Evolutionary conservation across 805 yeast genomes (phyloP).

Genomic region (Myxozyma nipponensis): DNA sequence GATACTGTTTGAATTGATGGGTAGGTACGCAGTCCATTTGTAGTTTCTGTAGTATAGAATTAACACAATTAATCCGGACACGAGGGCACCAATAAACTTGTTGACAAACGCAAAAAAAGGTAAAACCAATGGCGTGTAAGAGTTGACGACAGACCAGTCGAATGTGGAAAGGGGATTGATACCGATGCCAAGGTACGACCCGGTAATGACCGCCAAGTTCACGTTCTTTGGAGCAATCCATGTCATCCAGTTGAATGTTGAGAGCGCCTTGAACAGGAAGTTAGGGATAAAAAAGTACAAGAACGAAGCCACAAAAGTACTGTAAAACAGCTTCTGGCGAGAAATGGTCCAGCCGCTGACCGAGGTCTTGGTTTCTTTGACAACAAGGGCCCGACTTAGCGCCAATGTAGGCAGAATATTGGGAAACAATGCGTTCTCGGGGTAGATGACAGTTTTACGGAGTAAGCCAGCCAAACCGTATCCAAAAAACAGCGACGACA

Average conservation of each 20-base stretch:
- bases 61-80: conserved; percentile 27
- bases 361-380: conserved; percentile 30
- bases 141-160: conserved; percentile 55
- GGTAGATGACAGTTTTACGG: conserved; percentile 55
- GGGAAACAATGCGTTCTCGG: conserved; percentile 62
- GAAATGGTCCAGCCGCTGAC: conserved; percentile 60
- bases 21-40: conserved; percentile 41
- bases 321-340: conserved; percentile 45
- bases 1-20: conserved; percentile 48
- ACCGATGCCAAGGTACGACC: conserved; percentile 53
- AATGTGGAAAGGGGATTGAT: conserved; percentile 39
- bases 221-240: conserved; percentile 40
- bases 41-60: conserved; percentile 39
- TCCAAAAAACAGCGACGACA: conserved; percentile 60
- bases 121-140: conserved; percentile 51
- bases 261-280: conserved; percentile 55
- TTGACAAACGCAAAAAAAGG: conserved; percentile 53
- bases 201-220: conserved; percentile 53
- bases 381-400: conserved; percentile 47
- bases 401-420: conserved; percentile 48
- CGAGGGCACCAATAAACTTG: conserved; percentile 36
- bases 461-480: conserved; percentile 63
- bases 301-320: conserved; percentile 43
- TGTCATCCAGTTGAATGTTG: conserved; percentile 58
- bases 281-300: conserved; percentile 67